Evolutionary conservation across 371 early-diverging fungal genomes (phyloP), one percentile per base, ranked within the genome.

Genomic region (Nematocida sp.): DNA sequence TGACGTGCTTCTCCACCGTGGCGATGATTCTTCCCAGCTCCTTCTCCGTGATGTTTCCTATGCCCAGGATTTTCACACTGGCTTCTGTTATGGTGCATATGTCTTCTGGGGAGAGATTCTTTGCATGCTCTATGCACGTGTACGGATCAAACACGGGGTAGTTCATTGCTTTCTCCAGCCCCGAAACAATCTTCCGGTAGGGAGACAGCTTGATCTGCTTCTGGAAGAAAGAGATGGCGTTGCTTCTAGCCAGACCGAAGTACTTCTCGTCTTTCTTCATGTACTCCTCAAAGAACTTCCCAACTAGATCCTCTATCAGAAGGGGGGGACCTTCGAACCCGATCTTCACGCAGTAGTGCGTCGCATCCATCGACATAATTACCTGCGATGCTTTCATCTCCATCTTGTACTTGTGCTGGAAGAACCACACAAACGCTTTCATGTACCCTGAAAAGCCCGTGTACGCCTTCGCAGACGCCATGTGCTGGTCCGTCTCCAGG

Each of bases 181-280:
- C 66, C 8, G 38, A 27, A 3, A n/a, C 32, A 23, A 54, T 51
- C 34, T 56, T 17, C 49, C 50, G 51, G 51, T 56, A 65, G 1
- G 80, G 80, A 2, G 50, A 55, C 7, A 34, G 49, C 17, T 31
- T 60, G 8, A 54, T 67, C 34, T 56, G 32, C 0, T 23, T 13
- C 34, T 60, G 51, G 34, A 70, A 63, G 32, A 31, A 32, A 17
- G 76, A 55, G 36, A 64, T 21, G n/a, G 76, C 52, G 2, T 58
- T 38, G 27, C 66, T 55, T 54, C 63, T 80, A 17, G 63, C 25
- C 32, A 80, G 38, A n/a, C 52, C 29, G 52, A 78, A 77, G 17
- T 49, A 34, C 2, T 58, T 41, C 5, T 17, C 36, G 38, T 70
- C 21, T 38, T 43, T n/a, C 21, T 34, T 15, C 17, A 36, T 32